phyloP scores from a whole-genome alignment of 345 rosid genomes.

The Aquilaria yunnanensis region DNA sequence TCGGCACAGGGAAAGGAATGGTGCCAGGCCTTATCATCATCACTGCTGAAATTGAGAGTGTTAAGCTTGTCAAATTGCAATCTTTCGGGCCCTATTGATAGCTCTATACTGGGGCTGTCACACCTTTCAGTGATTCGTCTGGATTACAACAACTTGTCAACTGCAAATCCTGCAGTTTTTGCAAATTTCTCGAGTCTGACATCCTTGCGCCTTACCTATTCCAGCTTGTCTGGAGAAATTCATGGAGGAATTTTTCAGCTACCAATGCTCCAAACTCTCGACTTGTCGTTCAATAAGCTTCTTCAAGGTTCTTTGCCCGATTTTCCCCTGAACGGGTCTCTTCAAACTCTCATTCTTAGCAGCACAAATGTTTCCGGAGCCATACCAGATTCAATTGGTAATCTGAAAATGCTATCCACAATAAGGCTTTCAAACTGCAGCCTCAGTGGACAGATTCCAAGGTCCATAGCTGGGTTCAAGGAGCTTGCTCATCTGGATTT shows the following conservation, averaged over 20 bases:
- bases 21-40: conserved; percentile 26
- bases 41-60: conserved; percentile 21
- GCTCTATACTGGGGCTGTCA: conserved; percentile 17
- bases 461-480: conserved; percentile 11
- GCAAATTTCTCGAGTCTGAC: conserved; percentile 16
- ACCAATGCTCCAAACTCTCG: conserved; percentile 20
- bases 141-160: conserved; percentile 6
- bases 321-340: conserved; percentile 9
- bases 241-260: conserved; percentile 20
- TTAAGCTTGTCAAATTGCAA: conserved; percentile 38
- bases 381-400: conserved; percentile 18
- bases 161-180: conserved; percentile 25
- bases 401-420: conserved; percentile 19
- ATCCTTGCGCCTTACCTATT: not conserved
- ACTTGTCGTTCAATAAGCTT: conserved; percentile 6
- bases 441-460: conserved; percentile 19
- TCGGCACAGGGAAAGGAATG: conserved; percentile 22
- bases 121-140: conserved; percentile 25
- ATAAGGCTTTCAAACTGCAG: conserved; percentile 6
- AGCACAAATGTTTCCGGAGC: conserved; percentile 20
- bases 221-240: conserved; percentile 16
- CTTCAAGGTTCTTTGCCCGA: conserved; percentile 21
- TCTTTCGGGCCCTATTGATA: conserved; percentile 23
- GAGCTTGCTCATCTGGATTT: conserved; percentile 24
- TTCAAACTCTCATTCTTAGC: conserved; percentile 20